These are phyloP conservation scores for Citrus hindsii DNA, from an alignment of 345 rosid genomes.

Conservation along the genomic window DNA sequence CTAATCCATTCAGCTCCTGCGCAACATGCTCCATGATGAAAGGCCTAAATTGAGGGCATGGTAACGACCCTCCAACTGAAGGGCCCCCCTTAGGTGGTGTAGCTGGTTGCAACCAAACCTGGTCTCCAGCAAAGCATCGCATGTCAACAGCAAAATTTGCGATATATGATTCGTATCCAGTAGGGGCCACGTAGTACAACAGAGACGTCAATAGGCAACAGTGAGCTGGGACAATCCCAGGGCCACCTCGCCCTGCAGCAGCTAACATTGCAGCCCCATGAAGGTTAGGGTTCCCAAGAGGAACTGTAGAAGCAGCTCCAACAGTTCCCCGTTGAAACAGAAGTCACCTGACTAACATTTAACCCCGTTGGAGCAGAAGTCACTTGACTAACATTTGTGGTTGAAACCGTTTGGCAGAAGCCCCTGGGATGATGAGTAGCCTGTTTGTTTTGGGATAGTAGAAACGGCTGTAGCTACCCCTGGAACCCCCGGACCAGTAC, in stretches of 20 bases:
- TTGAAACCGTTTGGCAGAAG: conserved; percentile 37
- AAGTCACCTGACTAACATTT: conserved; percentile 34
- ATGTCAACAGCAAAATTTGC: conserved; percentile 97
- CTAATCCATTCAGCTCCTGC: conserved; percentile 90
- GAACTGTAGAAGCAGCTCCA: conserved; percentile 41
- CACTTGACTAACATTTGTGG: conserved; percentile 50
- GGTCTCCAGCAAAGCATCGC: conserved; percentile 99
- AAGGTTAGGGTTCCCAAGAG: conserved; percentile 60
- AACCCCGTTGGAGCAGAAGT: conserved; percentile 37
- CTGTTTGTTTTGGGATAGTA: conserved; percentile 62
- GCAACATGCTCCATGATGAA: conserved; percentile 99
- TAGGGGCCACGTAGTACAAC: conserved; percentile 97
- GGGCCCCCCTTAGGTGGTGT: conserved; percentile 96
- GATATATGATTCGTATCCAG: conserved; percentile 94
- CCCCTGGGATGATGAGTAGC: conserved; percentile 58
- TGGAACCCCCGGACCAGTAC: conserved; percentile 62
- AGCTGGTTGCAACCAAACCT: conserved; percentile 99
- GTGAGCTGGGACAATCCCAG: conserved; percentile 97
- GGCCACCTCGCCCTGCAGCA: conserved; percentile 84
- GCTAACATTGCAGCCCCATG: conserved; percentile 79
- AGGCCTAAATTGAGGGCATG: conserved; percentile 99
- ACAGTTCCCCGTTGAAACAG: conserved; percentile 42
- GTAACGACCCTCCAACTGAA: conserved; percentile 90
- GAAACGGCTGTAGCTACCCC: conserved; percentile 46
- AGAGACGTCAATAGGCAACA: conserved; percentile 97